Conservation (phyloP, 345 rosid genomes). For the Eucalyptus regnans region DNA sequence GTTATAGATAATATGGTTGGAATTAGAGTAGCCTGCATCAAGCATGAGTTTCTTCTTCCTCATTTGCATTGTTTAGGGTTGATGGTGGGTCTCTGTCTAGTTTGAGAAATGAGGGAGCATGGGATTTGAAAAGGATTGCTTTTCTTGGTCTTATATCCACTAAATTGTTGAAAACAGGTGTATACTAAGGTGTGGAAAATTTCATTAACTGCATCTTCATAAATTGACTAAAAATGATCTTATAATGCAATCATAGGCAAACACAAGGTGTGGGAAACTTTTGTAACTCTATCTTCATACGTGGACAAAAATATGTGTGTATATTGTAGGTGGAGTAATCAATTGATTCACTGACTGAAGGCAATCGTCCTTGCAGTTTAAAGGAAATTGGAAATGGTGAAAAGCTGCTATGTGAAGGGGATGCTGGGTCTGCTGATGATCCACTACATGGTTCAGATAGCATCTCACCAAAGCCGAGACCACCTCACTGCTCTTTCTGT, state of each 20-base stretch:
- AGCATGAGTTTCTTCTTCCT: not conserved
- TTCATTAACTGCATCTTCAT: not conserved
- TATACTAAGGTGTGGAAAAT: not conserved
- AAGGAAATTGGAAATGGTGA: constrained; percentile 42
- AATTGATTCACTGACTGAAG: not conserved
- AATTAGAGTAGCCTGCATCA: not conserved
- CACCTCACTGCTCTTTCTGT: constrained; percentile 77
- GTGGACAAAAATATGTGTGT: not conserved
- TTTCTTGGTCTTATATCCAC: not conserved
- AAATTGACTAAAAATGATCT: not conserved
- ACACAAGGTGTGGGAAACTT: not conserved
- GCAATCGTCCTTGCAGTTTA: constrained; percentile 28
- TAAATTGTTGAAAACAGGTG: not conserved
- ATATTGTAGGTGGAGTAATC: not conserved
- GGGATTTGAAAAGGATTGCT: not conserved
- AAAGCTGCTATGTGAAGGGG: constrained; percentile 7
- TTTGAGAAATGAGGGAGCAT: not conserved
- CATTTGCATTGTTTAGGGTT: not conserved
- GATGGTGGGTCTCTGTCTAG: not conserved
- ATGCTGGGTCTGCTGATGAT: constrained; percentile 9
- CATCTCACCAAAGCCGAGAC: constrained; percentile 21
- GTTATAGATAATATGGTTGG: not conserved
- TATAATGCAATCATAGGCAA: not conserved
- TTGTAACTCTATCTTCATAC: not conserved
- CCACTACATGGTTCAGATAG: constrained; percentile 8